Evolutionary conservation across 495 filamentous ascomycete species (phyloP).

Genomic region (Aspergillus incahuasiensis): DNA sequence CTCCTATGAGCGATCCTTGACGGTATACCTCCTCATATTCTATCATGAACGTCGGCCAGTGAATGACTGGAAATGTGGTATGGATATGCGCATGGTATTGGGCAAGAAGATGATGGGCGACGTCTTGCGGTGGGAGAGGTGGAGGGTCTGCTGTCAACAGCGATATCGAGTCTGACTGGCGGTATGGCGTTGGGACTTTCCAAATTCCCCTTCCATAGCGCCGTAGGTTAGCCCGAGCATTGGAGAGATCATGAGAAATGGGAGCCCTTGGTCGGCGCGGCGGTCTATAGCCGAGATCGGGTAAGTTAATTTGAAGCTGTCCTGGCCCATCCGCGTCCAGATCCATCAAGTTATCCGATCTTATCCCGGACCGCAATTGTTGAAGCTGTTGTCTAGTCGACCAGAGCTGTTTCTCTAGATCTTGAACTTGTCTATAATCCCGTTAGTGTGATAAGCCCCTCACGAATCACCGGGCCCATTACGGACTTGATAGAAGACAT

Average conservation of each 20-base stretch:
- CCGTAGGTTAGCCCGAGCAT: constrained; percentile 67
- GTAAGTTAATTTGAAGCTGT: constrained; percentile 60
- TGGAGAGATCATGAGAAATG: constrained; percentile 61
- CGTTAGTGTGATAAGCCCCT: constrained; percentile 17
- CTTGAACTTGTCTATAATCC: constrained; percentile 73
- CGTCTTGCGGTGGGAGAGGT: constrained; percentile 62
- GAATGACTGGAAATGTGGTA: constrained; percentile 73
- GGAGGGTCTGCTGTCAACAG: constrained; percentile 53
- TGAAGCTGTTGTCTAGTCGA: constrained; percentile 68
- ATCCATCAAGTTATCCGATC: constrained; percentile 49
- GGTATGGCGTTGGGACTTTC: constrained; percentile 72
- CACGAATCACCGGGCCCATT: constrained; percentile 1
- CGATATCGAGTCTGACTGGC: constrained; percentile 48
- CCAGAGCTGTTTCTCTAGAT: constrained; percentile 87
- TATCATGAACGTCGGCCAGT: constrained; percentile 80
- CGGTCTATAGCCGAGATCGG: constrained; percentile 63
- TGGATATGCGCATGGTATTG: constrained; percentile 76
- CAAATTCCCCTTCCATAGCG: constrained; percentile 73
- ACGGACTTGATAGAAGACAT: constrained; percentile 96
- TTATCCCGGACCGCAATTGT: constrained; percentile 55
- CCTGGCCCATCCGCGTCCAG: constrained; percentile 54
- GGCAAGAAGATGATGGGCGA: constrained; percentile 70
- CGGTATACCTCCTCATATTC: constrained; percentile 77
- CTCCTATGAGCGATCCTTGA: constrained; percentile 55
- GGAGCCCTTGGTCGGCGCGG: constrained; percentile 55